These are phyloP conservation scores for Pythium pectinolyticum DNA, from an alignment of 352 stramenopile species.

Conservation along the genomic window DNA sequence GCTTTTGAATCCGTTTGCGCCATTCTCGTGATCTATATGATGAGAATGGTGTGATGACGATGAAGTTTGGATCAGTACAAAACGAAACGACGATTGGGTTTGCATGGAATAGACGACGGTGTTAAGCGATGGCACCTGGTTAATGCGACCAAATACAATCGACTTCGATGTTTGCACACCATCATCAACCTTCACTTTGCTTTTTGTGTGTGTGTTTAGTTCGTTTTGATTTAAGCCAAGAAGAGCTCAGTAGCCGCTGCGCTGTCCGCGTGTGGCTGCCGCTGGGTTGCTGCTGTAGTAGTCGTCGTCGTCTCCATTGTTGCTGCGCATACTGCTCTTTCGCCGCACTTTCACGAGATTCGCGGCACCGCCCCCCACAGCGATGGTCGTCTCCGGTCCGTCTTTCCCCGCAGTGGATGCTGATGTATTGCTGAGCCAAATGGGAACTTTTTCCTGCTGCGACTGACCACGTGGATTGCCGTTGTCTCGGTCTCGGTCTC, in stretches of 20 bases:
- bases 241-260: slow-evolving; percentile 10
- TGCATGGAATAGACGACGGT: slow-evolving; percentile 93
- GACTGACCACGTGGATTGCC: neutral
- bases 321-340: slow-evolving; percentile 52
- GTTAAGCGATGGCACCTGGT: slow-evolving; percentile 92
- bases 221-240: no score
- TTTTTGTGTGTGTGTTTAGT: no score
- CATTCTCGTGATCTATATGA: slow-evolving; percentile 12
- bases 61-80: slow-evolving; percentile 9
- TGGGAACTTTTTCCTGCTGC: slow-evolving; percentile 43
- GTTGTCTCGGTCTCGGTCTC: slow-evolving; percentile 3
- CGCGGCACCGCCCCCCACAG: slow-evolving; percentile 52
- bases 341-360: slow-evolving; percentile 71
- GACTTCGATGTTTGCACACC: slow-evolving; percentile 7
- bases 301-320: slow-evolving; percentile 49
- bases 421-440: slow-evolving; percentile 52
- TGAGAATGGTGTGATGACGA: slow-evolving; percentile 26
- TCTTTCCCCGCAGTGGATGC: neutral
- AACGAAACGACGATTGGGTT: slow-evolving; percentile 27
- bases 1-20: slow-evolving; percentile 26
- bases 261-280: neutral
- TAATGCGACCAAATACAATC: slow-evolving; percentile 79
- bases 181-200: slow-evolving; percentile 29
- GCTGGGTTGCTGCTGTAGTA: neutral
- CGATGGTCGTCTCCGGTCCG: slow-evolving; percentile 5